Evolutionary conservation across 495 filamentous ascomycete genomes (phyloP), one percentile per base, ranked within the genome.

Genomic region (Xylaria acuta): DNA sequence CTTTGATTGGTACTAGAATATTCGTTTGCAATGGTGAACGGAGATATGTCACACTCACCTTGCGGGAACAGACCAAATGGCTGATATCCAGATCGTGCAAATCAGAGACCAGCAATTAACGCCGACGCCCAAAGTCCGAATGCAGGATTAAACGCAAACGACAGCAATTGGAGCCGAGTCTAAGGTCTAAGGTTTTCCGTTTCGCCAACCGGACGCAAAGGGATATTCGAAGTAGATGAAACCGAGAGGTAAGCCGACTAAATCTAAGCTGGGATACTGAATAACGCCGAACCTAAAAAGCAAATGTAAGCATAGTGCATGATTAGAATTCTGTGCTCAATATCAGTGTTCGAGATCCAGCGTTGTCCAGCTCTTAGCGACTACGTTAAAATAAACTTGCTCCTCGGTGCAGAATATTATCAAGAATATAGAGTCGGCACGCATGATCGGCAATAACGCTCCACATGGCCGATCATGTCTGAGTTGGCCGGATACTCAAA

Each of bases 31-130:
- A 49, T n/a, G n/a, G n/a, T n/a, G n/a, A n/a, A 2, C 7, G 40
- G 25, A 69, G 22, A 32, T 27, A 11, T 60, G 56, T 25, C 5
- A 9, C 79, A 80, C 82, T 80, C 74, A 80, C 81, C 78, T 76
- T 76, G 80, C 74, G 75, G 73, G 74, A 75, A 74, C 65, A 68
- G 67, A 76, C 72, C 76, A 74, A 71, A 53, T 62, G 72, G 72
- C 72, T 71, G 56, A 74, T 78, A 77, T 78, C 76, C 72, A 73
- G 75, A 78, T 75, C 72, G 71, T 70, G 58, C 71, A 78, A 75
- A 72, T 77, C 70, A 75, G 76, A 78, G 73, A 78, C 72, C 73
- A 75, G 75, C 75, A 71, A 74, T 76, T 64, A 78, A 80, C 78
- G 73, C 76, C 78, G 72, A 80, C 77, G 77, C 76, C 77, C 71